Evolutionary conservation across 2,329 filamentous ascomycete genomes (phyloP).

Genomic region (Nemania abortiva): DNA sequence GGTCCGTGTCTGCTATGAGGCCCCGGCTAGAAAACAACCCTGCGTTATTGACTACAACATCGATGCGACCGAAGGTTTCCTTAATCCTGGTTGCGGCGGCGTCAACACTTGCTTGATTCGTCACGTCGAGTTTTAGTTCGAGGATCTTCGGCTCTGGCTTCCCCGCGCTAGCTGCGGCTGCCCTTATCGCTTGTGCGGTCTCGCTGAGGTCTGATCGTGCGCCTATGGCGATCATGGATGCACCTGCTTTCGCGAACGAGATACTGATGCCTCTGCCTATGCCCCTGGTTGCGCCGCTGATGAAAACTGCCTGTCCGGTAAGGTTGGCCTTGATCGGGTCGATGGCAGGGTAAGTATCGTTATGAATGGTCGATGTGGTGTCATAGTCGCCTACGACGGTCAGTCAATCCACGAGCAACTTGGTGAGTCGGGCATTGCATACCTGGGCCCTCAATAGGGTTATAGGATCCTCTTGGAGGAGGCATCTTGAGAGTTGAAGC

Average conservation of each 20-base stretch:
- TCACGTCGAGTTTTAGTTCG: conserved; percentile 52
- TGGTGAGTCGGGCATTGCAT: background rate
- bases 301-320: conserved; percentile 51
- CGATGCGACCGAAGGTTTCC: conserved; percentile 50
- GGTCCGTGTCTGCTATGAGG: conserved; percentile 47
- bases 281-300: conserved; percentile 54
- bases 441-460: conserved; percentile 46
- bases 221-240: conserved; percentile 53
- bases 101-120: conserved; percentile 51
- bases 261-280: conserved; percentile 51
- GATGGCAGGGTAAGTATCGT: conserved; percentile 53
- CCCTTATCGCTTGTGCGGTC: conserved; percentile 44
- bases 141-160: conserved; percentile 49
- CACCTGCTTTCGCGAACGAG: conserved; percentile 53
- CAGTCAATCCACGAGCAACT: background rate
- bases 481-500: conserved; percentile 39
- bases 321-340: conserved; percentile 48
- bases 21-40: conserved; percentile 37
- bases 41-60: conserved; percentile 55
- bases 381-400: conserved; percentile 45
- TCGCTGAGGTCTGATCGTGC: conserved; percentile 46
- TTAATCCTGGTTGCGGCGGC: conserved; percentile 48
- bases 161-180: conserved; percentile 44
- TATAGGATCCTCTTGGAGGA: conserved; percentile 44
- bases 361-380: conserved; percentile 49